Conservation (phyloP, 1,139 yeast genomes). For the Candida sojae region DNA sequence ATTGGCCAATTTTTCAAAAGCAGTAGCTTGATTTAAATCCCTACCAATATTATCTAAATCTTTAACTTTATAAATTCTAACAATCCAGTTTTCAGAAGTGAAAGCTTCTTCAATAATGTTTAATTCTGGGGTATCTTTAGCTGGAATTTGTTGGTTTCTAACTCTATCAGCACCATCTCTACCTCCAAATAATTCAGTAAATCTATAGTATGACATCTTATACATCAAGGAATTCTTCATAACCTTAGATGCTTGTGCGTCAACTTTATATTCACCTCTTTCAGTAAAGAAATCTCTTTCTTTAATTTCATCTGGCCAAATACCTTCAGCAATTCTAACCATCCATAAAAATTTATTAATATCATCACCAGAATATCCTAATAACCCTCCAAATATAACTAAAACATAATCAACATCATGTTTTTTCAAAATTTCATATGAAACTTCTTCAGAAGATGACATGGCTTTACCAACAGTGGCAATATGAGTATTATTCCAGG, state of each 20-base stretch:
- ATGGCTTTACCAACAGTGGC: slow-evolving; percentile 99
- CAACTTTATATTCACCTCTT: slow-evolving; percentile 86
- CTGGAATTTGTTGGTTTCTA: slow-evolving; percentile 75
- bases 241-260: slow-evolving; percentile 73
- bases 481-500: slow-evolving; percentile 99
- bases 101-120: slow-evolving; percentile 90
- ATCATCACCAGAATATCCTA: slow-evolving; percentile 97
- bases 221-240: slow-evolving; percentile 92
- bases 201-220: slow-evolving; percentile 91
- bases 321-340: slow-evolving; percentile 98
- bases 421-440: slow-evolving; percentile 83
- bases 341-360: slow-evolving; percentile 97
- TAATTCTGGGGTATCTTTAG: slow-evolving; percentile 57
- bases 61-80: slow-evolving; percentile 90
- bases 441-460: slow-evolving; percentile 85
- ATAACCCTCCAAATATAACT: slow-evolving; percentile 89
- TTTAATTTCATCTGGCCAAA: slow-evolving; percentile 96
- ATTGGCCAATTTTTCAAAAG: slow-evolving; percentile 33
- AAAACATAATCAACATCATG: slow-evolving; percentile 96
- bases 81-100: slow-evolving; percentile 96
- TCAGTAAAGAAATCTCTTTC: slow-evolving; percentile 85
- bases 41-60: slow-evolving; percentile 88
- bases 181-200: slow-evolving; percentile 71
- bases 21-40: slow-evolving; percentile 53
- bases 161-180: slow-evolving; percentile 81